Base-by-base conservation (phyloP, 176 grass and related monocot genomes). In the Eleusine coracana region DNA sequence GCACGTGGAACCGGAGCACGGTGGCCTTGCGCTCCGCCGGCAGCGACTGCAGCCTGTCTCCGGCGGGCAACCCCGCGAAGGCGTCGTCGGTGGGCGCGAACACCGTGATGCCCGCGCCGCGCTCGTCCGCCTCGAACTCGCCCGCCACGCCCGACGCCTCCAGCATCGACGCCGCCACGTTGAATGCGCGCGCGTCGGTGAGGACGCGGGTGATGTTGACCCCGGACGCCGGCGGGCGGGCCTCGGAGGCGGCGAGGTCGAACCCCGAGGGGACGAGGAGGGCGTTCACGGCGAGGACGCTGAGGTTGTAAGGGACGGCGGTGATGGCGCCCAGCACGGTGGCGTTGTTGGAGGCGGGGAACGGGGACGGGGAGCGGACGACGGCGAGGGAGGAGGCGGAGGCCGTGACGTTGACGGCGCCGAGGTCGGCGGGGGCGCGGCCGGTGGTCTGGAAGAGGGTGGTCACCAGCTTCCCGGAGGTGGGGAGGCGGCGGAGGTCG, bases 81-180 rank as follows among this genome's bases (percentile, higher is more conserved):
- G 92, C 95, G 65, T 91, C 92, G 74, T 98, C 95, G n/a, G 92
- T 98, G 16, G 95, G 95, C 3, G 87, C 90, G 71, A 98, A 98
- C 23, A 98, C 83, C 51, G 92, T 98, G 81, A 98, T 98, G 12
- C 95, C 95, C 0, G 91, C 92, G 0, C 95, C 92, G 41, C 80
- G 89, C 84, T 98, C 95, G 81, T 91, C 86, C 52, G 71, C 84
- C 85, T 98, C 90, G 88, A 98, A 98, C 92, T 98, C 90, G 17
- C 66, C 82, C 10, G 87, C 90, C n/a, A 95, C 96, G 5, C 90
- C 90, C 0, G 96, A 95, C 0, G 96, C 92, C 82, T 95, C 82
- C 38, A 95, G 96, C 92, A 95, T 89, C 3, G 96, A 93, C 1
- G 96, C 92, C 0, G 92, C 96, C 38, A 98, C 96, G 76, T 98